Conservation (phyloP, 1,139 yeast genomes). For the Taphrina populina region DNA sequence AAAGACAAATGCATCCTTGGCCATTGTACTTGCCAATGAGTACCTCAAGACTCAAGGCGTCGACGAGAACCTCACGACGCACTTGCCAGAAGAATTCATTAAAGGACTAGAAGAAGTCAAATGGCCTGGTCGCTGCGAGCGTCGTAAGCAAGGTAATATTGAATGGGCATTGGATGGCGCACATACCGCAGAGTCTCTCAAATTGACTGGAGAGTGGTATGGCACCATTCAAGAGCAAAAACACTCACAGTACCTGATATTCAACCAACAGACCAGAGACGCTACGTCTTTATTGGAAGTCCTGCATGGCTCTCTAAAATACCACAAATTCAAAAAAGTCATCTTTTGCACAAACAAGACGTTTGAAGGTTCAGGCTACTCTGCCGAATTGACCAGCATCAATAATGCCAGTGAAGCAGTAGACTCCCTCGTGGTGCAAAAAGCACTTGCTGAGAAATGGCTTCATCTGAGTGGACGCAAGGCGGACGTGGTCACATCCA, state of each 20-base stretch:
- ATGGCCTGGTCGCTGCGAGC: slow-evolving; percentile 97
- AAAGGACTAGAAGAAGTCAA: slow-evolving; percentile 66
- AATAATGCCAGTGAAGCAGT: slow-evolving; percentile 77
- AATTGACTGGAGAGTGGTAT: slow-evolving; percentile 81
- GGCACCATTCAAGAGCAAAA: slow-evolving; percentile 45
- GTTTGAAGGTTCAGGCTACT: slow-evolving; percentile 74
- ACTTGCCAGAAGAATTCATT: slow-evolving; percentile 58
- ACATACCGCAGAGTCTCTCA: slow-evolving; percentile 83
- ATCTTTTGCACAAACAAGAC: slow-evolving; percentile 90
- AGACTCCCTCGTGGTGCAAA: slow-evolving; percentile 78
- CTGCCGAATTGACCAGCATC: slow-evolving; percentile 75
- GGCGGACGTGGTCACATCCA: slow-evolving; percentile 64
- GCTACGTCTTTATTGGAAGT: slow-evolving; percentile 62
- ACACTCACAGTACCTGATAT: slow-evolving; percentile 56
- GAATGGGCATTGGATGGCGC: slow-evolving; percentile 94
- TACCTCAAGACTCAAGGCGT: slow-evolving; percentile 58
- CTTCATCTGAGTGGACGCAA: slow-evolving; percentile 48
- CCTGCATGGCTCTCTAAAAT: slow-evolving; percentile 46
- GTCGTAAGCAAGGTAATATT: slow-evolving; percentile 53
- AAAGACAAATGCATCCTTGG: slow-evolving; percentile 79
- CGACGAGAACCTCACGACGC: slow-evolving; percentile 43
- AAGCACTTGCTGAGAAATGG: slow-evolving; percentile 71
- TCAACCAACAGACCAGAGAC: slow-evolving; percentile 93
- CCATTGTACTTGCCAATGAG: slow-evolving; percentile 66
- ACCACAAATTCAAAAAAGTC: slow-evolving; percentile 62